A percentile compares a stretch with the other conserved stretches of the same genome.
Conservation (phyloP, 2,329 filamentous ascomycete genomes). For the Elsinoe necatrix region DNA sequence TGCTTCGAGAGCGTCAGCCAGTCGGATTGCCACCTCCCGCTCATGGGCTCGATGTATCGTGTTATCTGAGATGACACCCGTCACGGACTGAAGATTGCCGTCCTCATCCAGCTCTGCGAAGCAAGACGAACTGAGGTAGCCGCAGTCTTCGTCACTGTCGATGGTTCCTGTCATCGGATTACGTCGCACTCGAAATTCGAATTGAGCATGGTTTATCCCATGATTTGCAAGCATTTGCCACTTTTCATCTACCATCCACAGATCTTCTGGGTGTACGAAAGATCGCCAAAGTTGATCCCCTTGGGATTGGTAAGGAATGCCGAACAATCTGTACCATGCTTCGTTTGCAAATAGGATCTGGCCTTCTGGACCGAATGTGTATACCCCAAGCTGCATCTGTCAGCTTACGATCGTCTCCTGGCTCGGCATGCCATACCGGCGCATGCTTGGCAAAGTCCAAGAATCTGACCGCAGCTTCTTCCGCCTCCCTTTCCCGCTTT, state of each 20-base stretch:
- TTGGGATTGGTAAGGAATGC: not conserved
- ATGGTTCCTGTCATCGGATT: not conserved
- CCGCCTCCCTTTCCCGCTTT: conserved; percentile 1
- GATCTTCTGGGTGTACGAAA: conserved; percentile 2
- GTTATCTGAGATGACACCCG: conserved; percentile 3
- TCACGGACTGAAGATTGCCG: conserved; percentile 3
- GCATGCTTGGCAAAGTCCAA: conserved; percentile 9
- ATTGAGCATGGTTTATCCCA: conserved; percentile 1
- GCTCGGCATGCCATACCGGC: not conserved
- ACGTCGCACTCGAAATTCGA: conserved; percentile 6
- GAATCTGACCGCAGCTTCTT: not conserved
- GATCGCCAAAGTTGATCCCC: conserved; percentile 5
- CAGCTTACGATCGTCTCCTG: not conserved
- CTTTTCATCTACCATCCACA: not conserved
- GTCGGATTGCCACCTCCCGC: conserved; percentile 20
- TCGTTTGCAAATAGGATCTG: conserved; percentile 11
- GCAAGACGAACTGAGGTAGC: conserved; percentile 2
- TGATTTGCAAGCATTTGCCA: not conserved
- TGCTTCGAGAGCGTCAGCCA: conserved; percentile 31
- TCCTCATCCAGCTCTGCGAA: conserved; percentile 5
- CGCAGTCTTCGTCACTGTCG: not conserved
- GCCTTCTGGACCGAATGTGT: conserved; percentile 1
- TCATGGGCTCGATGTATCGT: conserved; percentile 8
- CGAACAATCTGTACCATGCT: conserved; percentile 6
- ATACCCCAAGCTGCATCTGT: conserved; percentile 3